phyloP scores from a whole-genome alignment of 331 rosid genomes.

The Pyracantha coccinea region DNA sequence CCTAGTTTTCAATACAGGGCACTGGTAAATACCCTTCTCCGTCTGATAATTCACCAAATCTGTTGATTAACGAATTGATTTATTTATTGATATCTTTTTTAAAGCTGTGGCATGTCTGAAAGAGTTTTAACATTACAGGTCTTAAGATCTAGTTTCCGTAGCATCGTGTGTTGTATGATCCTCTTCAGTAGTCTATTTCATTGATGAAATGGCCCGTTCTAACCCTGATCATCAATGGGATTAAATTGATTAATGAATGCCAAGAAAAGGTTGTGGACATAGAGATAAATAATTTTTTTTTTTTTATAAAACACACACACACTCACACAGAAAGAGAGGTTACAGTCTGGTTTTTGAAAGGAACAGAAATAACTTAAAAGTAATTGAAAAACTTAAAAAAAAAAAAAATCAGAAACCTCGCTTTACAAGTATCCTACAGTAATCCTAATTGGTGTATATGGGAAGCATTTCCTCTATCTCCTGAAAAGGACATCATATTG shows the following conservation, averaged over 20 bases:
- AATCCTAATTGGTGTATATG: background rate
- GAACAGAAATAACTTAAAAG: background rate
- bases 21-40: slow-evolving; percentile 53
- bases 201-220: background rate
- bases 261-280: background rate
- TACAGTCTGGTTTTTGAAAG: background rate
- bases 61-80: background rate
- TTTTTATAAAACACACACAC: background rate
- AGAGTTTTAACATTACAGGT: background rate
- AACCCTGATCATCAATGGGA: background rate
- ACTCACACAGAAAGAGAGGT: background rate
- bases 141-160: background rate
- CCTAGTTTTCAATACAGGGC: slow-evolving; percentile 86
- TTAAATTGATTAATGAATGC: background rate
- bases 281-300: background rate
- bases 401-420: background rate
- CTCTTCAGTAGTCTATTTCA: background rate
- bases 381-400: background rate
- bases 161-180: background rate
- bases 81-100: background rate
- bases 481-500: background rate
- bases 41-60: slow-evolving; percentile 11
- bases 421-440: background rate
- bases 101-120: background rate
- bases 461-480: background rate